Conservation (phyloP, 2,329 filamentous ascomycete species). For the Raffaelea arxii region DNA sequence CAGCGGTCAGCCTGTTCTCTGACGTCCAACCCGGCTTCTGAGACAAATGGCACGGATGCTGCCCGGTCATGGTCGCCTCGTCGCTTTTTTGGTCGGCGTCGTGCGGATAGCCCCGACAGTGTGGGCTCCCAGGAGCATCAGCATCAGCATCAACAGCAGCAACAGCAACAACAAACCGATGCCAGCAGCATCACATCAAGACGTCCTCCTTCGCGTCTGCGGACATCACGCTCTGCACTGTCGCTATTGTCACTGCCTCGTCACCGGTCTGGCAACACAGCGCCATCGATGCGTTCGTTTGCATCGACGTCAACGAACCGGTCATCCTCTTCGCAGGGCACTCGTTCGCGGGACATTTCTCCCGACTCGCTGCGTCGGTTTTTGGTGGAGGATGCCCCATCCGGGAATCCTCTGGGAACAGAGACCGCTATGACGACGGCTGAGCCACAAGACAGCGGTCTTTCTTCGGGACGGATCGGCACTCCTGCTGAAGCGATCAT, state of each 20-base stretch:
- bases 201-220: neutral
- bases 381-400: conserved; percentile 34
- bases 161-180: neutral
- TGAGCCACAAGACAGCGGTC: neutral
- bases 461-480: conserved; percentile 16
- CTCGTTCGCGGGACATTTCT: conserved; percentile 41
- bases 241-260: neutral
- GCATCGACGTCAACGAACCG: too few species aligned
- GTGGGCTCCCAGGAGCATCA: too few species aligned
- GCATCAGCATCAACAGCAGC: neutral
- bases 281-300: conserved; percentile 1
- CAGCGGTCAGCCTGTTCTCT: conserved; percentile 33
- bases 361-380: conserved; percentile 45
- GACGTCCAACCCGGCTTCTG: neutral
- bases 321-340: conserved; percentile 29
- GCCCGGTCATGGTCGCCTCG: conserved; percentile 35
- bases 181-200: neutral
- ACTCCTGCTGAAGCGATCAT: conserved; percentile 39
- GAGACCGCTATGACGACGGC: neutral
- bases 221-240: neutral
- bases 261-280: neutral
- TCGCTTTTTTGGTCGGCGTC: conserved; percentile 39
- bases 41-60: neutral
- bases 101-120: too few species aligned
- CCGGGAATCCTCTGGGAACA: conserved; percentile 10